Evolutionary conservation across 257 asterid genomes (phyloP).

Genomic region (Solanum lycopersicoides): DNA sequence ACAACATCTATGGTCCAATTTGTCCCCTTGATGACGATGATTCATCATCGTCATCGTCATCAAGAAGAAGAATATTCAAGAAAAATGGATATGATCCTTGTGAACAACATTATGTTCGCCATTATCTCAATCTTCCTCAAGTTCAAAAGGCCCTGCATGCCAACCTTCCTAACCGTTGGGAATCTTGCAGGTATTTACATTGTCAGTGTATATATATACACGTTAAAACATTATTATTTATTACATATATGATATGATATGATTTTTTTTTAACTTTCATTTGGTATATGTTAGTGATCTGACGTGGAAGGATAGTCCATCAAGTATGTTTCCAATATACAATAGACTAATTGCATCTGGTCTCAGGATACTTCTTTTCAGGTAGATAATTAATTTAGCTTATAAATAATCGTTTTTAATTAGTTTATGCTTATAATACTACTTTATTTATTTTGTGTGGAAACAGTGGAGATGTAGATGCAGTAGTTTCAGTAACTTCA

Average conservation of each 20-base stretch:
- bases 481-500: slow-evolving; percentile 28
- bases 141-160: slow-evolving; percentile 35
- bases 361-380: slow-evolving; percentile 26
- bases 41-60: neutral
- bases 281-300: neutral
- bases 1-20: slow-evolving; percentile 25
- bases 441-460: neutral
- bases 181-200: slow-evolving; percentile 1
- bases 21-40: neutral
- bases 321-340: slow-evolving; percentile 23
- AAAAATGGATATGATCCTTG: slow-evolving; percentile 22
- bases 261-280: neutral
- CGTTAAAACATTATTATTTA: neutral
- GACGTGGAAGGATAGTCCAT: slow-evolving; percentile 28
- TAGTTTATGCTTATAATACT: neutral
- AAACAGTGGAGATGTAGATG: slow-evolving; percentile 37
- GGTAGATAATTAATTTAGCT: slow-evolving; percentile 2
- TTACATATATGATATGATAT: neutral
- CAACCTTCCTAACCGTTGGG: slow-evolving; percentile 21
- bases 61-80: neutral
- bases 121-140: slow-evolving; percentile 31
- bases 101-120: slow-evolving; percentile 5
- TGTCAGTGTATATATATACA: neutral
- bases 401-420: neutral
- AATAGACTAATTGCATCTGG: slow-evolving; percentile 23